These are phyloP conservation scores for Beauveria sp. DNA, from an alignment of 2,329 filamentous ascomycete genomes.

Conservation along the genomic window DNA sequence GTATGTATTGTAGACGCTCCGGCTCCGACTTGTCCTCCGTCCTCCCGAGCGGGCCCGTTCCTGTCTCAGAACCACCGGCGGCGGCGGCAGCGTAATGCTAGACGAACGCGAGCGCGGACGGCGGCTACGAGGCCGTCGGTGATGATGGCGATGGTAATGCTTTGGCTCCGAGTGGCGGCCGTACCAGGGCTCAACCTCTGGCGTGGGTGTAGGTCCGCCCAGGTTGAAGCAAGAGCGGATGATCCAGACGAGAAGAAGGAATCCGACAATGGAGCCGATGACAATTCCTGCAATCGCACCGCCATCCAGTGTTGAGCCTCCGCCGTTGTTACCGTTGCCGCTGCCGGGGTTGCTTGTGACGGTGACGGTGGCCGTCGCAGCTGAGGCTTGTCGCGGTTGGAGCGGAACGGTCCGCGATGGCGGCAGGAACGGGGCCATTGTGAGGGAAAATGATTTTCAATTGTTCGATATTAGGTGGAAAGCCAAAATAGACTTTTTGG, in stretches of 20 bases:
- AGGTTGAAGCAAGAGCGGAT: conserved; percentile 35
- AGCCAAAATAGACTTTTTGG: not conserved
- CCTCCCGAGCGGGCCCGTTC: not conserved
- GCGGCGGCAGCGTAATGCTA: conserved; percentile 19
- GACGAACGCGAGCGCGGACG: conserved; percentile 15
- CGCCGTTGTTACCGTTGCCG: conserved; percentile 6
- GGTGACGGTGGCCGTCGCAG: conserved; percentile 25
- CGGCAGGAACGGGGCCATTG: conserved; percentile 1
- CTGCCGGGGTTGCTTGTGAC: conserved; percentile 14
- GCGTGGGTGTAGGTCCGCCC: conserved; percentile 29
- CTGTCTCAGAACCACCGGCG: conserved; percentile 13
- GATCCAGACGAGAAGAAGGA: conserved; percentile 40
- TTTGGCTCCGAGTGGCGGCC: conserved; percentile 19
- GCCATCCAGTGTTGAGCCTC: conserved; percentile 28
- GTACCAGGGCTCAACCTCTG: conserved; percentile 26
- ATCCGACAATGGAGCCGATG: conserved; percentile 39
- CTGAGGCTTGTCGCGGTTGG: conserved; percentile 1
- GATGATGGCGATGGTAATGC: conserved; percentile 15
- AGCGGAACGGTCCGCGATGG: not conserved
- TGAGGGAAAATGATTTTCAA: not conserved
- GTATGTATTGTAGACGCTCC: not conserved
- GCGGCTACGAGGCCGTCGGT: conserved; percentile 17
- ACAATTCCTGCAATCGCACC: conserved; percentile 46
- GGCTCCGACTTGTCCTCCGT: not conserved
- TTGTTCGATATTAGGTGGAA: not conserved